Evolutionary conservation across 306 rosid genomes (phyloP).

Genomic region (Castanopsis chinensis): DNA sequence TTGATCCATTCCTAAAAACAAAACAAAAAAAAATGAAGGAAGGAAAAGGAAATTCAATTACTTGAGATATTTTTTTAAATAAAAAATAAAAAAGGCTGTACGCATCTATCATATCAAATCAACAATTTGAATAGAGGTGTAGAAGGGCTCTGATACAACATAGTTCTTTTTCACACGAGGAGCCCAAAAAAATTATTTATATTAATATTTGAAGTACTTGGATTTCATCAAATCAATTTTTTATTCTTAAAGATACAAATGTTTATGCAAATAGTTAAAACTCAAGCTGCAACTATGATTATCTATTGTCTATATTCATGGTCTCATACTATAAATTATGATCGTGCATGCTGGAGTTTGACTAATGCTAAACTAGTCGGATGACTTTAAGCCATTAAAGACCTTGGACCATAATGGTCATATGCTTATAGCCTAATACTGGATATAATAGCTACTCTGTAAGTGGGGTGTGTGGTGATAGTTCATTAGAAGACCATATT

Average conservation of each 20-base stretch:
- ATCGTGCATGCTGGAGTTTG: no score
- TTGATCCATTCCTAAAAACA: constrained; percentile 51
- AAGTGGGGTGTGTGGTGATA: no score
- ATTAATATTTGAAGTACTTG: no score
- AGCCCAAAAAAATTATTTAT: not conserved
- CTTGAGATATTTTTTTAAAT: not conserved
- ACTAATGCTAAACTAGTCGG: no score
- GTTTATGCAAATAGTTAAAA: not conserved
- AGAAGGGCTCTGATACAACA: not conserved
- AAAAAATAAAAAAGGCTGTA: not conserved
- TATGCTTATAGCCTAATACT: no score
- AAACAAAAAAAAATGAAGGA: not conserved
- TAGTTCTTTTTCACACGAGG: not conserved
- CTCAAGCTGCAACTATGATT: not conserved
- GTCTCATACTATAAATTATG: no score
- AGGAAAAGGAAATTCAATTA: not conserved
- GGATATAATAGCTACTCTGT: no score
- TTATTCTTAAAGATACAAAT: no score
- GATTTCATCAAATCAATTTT: no score
- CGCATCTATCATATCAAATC: not conserved
- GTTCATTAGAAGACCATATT: no score
- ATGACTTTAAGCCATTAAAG: no score
- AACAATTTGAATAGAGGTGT: not conserved
- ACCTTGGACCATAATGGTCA: no score
- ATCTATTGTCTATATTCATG: not conserved